phyloP scores from a whole-genome alignment of 2,329 filamentous ascomycete genomes.

The Fusarium cicatricum region DNA sequence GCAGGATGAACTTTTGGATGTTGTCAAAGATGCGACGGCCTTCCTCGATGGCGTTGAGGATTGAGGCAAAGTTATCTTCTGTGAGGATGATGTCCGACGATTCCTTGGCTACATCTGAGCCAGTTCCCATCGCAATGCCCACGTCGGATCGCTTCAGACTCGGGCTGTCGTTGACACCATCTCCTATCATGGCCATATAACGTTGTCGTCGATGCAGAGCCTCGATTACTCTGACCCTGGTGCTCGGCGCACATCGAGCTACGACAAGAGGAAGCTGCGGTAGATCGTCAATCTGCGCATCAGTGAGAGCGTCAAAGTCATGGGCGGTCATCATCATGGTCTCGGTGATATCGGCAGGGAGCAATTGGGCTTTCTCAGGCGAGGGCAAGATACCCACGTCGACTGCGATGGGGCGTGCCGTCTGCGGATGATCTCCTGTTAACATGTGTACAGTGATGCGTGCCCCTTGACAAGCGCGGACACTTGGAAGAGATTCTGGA shows the following conservation, averaged over 20 bases:
- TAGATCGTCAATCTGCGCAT: conserved; percentile 69
- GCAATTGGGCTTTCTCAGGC: conserved; percentile 54
- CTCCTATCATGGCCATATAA: conserved; percentile 76
- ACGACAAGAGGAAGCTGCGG: conserved; percentile 72
- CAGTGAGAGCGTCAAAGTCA: conserved; percentile 72
- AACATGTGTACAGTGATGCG: conserved; percentile 74
- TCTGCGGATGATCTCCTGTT: conserved; percentile 74
- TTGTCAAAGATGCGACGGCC: conserved; percentile 75
- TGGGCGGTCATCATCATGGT: conserved; percentile 72
- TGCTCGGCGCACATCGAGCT: conserved; percentile 73
- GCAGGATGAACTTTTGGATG: conserved; percentile 75
- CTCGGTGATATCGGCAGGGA: conserved; percentile 63
- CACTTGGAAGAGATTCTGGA: conserved; percentile 68
- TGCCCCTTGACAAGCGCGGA: conserved; percentile 65
- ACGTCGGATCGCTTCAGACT: conserved; percentile 74
- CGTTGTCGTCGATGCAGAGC: conserved; percentile 70
- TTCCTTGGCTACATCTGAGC: conserved; percentile 75
- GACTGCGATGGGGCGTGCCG: conserved; percentile 68
- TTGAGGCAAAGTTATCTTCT: conserved; percentile 77
- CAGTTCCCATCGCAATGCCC: conserved; percentile 76
- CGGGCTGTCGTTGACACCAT: conserved; percentile 76
- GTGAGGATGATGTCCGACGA: conserved; percentile 74
- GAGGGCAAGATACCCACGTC: conserved; percentile 68
- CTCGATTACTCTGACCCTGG: conserved; percentile 79
- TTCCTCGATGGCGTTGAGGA: conserved; percentile 74